Conservation (phyloP, 495 filamentous ascomycete species). For the Xylaria venustula region DNA sequence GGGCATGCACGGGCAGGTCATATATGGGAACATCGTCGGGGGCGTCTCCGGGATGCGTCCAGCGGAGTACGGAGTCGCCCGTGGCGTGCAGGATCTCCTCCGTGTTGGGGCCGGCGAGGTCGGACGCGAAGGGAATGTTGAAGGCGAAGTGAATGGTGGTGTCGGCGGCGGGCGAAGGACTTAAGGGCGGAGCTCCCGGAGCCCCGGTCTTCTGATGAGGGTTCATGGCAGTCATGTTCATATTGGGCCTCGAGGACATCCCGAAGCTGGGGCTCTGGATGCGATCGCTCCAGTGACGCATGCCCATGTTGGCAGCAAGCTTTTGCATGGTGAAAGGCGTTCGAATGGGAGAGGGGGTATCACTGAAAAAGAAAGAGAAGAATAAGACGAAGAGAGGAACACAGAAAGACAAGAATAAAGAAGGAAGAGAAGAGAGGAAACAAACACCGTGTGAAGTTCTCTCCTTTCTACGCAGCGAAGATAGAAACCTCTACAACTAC, state of each 20-base stretch:
- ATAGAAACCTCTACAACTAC: slow-evolving; percentile 26
- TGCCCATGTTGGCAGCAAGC: slow-evolving; percentile 77
- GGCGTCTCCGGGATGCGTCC: slow-evolving; percentile 86
- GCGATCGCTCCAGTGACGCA: slow-evolving; percentile 88
- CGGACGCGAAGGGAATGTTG: slow-evolving; percentile 92
- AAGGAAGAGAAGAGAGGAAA: slow-evolving; percentile 25
- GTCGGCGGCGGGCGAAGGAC: slow-evolving; percentile 63
- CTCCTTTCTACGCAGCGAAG: slow-evolving; percentile 31
- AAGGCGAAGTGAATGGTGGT: slow-evolving; percentile 74
- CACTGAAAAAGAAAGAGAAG: slow-evolving; percentile 31
- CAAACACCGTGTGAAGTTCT: slow-evolving; percentile 33
- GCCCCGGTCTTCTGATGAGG: slow-evolving; percentile 64
- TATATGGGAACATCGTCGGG: slow-evolving; percentile 78
- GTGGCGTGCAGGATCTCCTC: slow-evolving; percentile 91
- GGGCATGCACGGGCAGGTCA: slow-evolving; percentile 82
- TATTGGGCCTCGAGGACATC: slow-evolving; percentile 69
- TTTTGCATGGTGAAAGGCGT: slow-evolving; percentile 73
- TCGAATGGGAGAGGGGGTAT: slow-evolving; percentile 24
- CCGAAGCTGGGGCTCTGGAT: slow-evolving; percentile 78
- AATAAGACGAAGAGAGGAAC: slow-evolving; percentile 21
- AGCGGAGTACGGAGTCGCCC: slow-evolving; percentile 74
- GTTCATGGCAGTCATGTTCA: slow-evolving; percentile 67
- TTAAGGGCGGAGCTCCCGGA: slow-evolving; percentile 63
- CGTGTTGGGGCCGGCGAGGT: slow-evolving; percentile 83
- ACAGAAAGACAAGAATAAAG: slow-evolving; percentile 17